Evolutionary conservation across 176 grass and related monocot species (phyloP), one percentile per base, ranked within the genome.

Genomic region (Musa troglodytarum): DNA sequence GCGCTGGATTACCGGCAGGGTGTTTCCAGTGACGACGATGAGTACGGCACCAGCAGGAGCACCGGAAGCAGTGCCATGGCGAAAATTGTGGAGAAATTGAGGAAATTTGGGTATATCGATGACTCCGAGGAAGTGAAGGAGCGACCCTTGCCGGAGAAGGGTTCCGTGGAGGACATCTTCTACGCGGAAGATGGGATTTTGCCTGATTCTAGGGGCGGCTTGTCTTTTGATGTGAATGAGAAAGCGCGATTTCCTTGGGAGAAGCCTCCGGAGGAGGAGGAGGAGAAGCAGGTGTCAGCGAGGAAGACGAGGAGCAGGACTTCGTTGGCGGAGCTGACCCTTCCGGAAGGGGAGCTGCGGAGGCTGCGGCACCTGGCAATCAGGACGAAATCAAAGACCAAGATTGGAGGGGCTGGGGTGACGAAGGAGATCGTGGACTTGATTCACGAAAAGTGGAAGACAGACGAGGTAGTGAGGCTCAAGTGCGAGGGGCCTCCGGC

Each of bases 191-290:
- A 93, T 63, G 90, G 94, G 43, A 87, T 84, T 69, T 76, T 97
- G 12, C 93, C 93, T 10, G 89, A 91, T 82, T 75, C 75, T 15
- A 83, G 82, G 21, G 86, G 88, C 5, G 90, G 88, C 2, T 85
- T 88, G 49, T 87, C 75, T 50, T 82, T 71, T 65, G 81, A 69
- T 29, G n/a, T 57, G 79, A 81, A 81, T 34, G 83, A 82, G 73
- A 83, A 92, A 58, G 84, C 80, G 49, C 83, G 90, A 52, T 97
- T 97, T 85, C 94, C 94, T 23, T 93, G 90, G 94, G 94, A 97
- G 83, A 87, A 83, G 19, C 81, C 75, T 19, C 74, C 49, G 50
- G 75, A 82, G 16, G 72, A 50, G 26, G 72, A 50, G 26, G 16
- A 71, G 21, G 78, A 74, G 63, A 23, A 73, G 74, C 49, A 61